Base-by-base conservation (phyloP, 805 yeast species). In the Wickerhamiella sorbophila region DNA sequence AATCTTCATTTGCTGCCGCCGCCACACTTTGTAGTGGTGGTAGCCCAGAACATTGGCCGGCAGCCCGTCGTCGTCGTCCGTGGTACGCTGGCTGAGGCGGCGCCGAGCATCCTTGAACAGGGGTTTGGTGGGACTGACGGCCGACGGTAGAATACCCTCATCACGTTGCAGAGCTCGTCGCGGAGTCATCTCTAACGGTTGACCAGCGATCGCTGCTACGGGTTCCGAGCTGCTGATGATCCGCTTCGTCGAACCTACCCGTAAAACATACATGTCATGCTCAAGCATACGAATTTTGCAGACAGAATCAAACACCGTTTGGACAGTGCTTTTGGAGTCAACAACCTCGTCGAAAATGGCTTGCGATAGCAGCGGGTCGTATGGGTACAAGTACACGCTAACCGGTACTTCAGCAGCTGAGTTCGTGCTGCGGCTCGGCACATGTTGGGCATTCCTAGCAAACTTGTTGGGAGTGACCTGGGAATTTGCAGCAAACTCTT, bases 1-100 rank as follows among this genome's bases (percentile, higher is more conserved):
- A 49, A 88, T 77, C 0, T 93, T 77, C 75, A 79, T 73, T 18
- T 86, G 87, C 52, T 87, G 88, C 45, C 91, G 74, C 53, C 96
- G 70, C 82, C 85, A 83, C 0, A 88, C 94, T 15, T 74, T 77
- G 72, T 86, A 88, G 52, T 81, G 81, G 55, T 79, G 79, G 55
- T 85, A 85, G 4, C 84, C 75, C 3, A 52, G 44, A 6, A 22
- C 5, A 12, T 24, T 24, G 6, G 38, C 18, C 20, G 31, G 19
- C 31, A 36, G 31, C 6, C 14, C 15, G 5, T 19, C 24, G 31
- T 26, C 38, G 20, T 36, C 31, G 5, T 24, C 31, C 15, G 29
- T 6, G 31, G 22, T 36, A 12, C 17, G 9, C 15, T 14, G 8
- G 18, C 18, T 14, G 33, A 9, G 15, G 15, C 33, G 33, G 5